Base-by-base conservation (phyloP, 257 asterid species). In the Solanum lignicaule region DNA sequence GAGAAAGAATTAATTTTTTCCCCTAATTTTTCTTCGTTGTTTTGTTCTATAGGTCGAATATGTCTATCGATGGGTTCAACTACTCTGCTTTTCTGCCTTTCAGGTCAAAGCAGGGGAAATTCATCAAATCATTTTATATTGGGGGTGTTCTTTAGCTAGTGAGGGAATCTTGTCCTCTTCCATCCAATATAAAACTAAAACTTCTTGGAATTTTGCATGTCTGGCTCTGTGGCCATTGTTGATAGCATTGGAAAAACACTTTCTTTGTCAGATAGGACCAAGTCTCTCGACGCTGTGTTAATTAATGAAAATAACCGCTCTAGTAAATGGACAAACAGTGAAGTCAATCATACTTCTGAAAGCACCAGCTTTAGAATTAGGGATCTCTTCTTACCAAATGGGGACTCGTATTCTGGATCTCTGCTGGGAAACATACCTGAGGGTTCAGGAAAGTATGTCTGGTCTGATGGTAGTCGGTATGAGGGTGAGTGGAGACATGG, bases 401-500 rank as follows among this genome's bases (percentile, higher is more conserved):
- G 98, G 55, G 98, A 95, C 73, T 88, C 90, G 36, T 95, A 94
- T 86, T 89, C 92, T 1, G 98, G 98, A 25, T 93, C 95, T 86
- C 86, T 97, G 46, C 94, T 89, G 36, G 94, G 96, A 21, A 93
- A 92, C 86, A 88, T 89, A 31, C 98, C 99, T 6, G 99, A 94
- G 87, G 98, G 98, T 81, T 88, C 93, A 2, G 98, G 98, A 73
- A 91, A 87, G 87, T 96, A 94, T 89, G 82, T 87, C 33, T 97
- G 99, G 99, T 89, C 98, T 6, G 99, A 95, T 90, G 99, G 98
- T 89, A 93, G 95, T 92, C 90, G 89, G 83, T 97, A 95, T 12
- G 98, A 93, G 87, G 99, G 99, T 21, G 98, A 93, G 89, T 97
- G 99, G 99, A 92, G 95, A 90, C 65, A 93, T 85, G 99, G 99